Conservation (phyloP, 352 stramenopile genomes). For the Phytophthora chlamydospora region DNA sequence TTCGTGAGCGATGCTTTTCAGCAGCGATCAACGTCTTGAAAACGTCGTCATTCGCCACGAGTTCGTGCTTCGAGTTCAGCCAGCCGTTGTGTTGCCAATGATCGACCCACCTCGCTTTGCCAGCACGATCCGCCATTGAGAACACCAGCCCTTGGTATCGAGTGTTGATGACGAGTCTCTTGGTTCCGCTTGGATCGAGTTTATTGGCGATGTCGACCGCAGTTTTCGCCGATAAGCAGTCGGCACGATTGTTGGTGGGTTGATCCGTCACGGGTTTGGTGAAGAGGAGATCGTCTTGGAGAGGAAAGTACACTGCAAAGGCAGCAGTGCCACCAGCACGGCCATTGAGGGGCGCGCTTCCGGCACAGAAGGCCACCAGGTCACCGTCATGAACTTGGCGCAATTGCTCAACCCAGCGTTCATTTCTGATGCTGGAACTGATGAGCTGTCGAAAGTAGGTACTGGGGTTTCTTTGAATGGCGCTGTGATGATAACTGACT, state of each 20-base stretch:
- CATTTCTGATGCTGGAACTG: too few species aligned
- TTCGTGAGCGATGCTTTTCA: neutral
- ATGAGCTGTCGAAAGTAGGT: too few species aligned
- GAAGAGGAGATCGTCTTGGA: neutral
- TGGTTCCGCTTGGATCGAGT: neutral
- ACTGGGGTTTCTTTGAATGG: conserved; percentile 4
- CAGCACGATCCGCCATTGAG: neutral
- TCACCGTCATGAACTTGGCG: neutral
- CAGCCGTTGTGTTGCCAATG: conserved; percentile 10
- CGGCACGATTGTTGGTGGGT: conserved; percentile 8
- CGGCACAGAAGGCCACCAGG: conserved; percentile 7
- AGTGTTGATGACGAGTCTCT: conserved; percentile 11
- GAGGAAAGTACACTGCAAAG: conserved; percentile 11
- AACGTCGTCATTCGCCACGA: neutral
- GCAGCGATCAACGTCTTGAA: conserved; percentile 1
- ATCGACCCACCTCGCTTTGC: conserved; percentile 3
- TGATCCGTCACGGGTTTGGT: neutral
- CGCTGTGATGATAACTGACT: too few species aligned
- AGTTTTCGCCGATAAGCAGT: conserved; percentile 3
- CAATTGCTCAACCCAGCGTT: neutral
- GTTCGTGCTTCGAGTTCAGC: neutral
- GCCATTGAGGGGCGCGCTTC: conserved; percentile 6
- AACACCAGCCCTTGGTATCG: conserved; percentile 6
- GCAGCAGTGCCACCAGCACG: neutral
- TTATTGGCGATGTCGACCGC: neutral